Evolutionary conservation across 345 rosid species (phyloP).

Genomic region (Lepidium africanum): DNA sequence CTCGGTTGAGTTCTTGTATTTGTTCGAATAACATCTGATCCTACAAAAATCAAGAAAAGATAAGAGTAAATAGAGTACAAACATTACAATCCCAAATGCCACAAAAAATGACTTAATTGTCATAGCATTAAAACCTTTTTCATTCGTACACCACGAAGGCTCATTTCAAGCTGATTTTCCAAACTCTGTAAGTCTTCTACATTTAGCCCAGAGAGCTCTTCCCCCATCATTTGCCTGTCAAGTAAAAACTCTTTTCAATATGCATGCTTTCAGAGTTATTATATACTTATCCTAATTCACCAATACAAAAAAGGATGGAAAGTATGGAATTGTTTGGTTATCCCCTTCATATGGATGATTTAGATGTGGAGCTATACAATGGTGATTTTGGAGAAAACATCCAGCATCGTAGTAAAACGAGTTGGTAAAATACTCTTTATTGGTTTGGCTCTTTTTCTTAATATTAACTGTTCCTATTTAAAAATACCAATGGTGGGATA

Average conservation of each 20-base stretch:
- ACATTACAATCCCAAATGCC: neutral
- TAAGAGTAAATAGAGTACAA: neutral
- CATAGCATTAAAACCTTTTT: slow-evolving; percentile 44
- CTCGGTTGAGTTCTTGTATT: slow-evolving; percentile 50
- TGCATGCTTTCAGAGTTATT: neutral
- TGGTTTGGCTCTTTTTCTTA: neutral
- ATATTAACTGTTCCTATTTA: neutral
- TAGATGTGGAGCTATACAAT: neutral
- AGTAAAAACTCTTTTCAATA: slow-evolving; percentile 1
- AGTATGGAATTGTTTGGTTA: slow-evolving; percentile 5
- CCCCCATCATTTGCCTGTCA: slow-evolving; percentile 75
- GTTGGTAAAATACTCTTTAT: neutral
- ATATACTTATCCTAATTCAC: neutral
- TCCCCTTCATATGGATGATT: neutral
- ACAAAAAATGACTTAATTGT: neutral
- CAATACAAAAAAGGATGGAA: neutral
- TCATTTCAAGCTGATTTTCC: slow-evolving; percentile 64
- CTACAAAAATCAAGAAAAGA: slow-evolving; percentile 29
- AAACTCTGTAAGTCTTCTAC: slow-evolving; percentile 53
- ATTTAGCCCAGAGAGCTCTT: slow-evolving; percentile 63
- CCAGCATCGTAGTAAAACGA: slow-evolving; percentile 9
- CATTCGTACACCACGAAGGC: slow-evolving; percentile 52
- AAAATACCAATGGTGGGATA: neutral
- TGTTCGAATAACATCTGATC: slow-evolving; percentile 49
- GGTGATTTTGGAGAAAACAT: slow-evolving; percentile 9